phyloP scores from a whole-genome alignment of 1,284 basidiomycete species.

The Cryptococcus deneoformans region DNA sequence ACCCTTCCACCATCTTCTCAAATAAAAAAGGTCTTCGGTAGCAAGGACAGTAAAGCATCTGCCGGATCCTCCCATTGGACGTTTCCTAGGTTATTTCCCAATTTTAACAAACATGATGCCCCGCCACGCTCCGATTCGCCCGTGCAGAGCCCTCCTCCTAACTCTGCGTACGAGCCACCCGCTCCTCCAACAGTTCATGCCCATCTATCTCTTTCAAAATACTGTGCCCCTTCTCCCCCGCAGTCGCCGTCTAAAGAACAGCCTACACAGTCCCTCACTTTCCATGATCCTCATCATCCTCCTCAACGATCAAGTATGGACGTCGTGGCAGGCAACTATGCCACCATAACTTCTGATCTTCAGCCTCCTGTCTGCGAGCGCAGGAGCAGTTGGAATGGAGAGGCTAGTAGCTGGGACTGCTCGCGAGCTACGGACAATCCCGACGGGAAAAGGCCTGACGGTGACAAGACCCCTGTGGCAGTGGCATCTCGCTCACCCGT shows the following conservation, averaged over 20 bases:
- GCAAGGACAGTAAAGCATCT: not conserved
- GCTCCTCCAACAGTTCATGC: slow-evolving; percentile 40
- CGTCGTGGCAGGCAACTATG: slow-evolving; percentile 38
- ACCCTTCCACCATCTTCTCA: slow-evolving; percentile 19
- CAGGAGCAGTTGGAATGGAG: slow-evolving; percentile 41
- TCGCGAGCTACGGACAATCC: slow-evolving; percentile 18
- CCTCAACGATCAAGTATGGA: slow-evolving; percentile 17
- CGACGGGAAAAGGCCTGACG: slow-evolving; percentile 12
- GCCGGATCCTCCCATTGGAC: slow-evolving; percentile 31
- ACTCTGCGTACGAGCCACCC: slow-evolving; percentile 38
- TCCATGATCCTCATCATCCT: slow-evolving; percentile 4
- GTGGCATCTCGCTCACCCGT: slow-evolving; percentile 32
- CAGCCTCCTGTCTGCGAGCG: slow-evolving; percentile 23
- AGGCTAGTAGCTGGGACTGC: slow-evolving; percentile 27
- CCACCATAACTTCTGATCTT: slow-evolving; percentile 19
- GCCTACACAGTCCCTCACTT: not conserved
- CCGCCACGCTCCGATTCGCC: slow-evolving; percentile 27
- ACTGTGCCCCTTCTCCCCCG: slow-evolving; percentile 48
- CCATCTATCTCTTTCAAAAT: slow-evolving; percentile 41
- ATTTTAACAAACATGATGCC: slow-evolving; percentile 3
- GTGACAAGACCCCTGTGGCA: slow-evolving; percentile 31
- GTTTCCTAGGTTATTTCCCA: slow-evolving; percentile 28
- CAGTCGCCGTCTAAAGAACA: slow-evolving; percentile 38
- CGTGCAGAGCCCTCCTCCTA: slow-evolving; percentile 23
- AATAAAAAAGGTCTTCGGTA: slow-evolving; percentile 29